Conservation (phyloP, 1,284 basidiomycete species). For the Tilletia setariae region DNA sequence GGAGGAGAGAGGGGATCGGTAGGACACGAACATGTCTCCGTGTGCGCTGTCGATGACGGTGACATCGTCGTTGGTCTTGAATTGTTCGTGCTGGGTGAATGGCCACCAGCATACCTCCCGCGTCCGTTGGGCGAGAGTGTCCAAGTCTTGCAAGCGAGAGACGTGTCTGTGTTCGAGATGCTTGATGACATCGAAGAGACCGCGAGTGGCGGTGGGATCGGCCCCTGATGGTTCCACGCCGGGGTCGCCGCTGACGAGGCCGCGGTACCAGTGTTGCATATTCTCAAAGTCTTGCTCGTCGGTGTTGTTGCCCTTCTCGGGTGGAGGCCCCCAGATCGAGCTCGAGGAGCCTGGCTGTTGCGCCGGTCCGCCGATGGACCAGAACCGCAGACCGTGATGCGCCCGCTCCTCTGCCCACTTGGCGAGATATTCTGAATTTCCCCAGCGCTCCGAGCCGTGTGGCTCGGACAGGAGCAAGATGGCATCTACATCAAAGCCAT, state of each 20-base stretch:
- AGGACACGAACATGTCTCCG: slow-evolving; percentile 25
- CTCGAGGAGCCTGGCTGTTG: neutral
- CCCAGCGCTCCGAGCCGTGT: slow-evolving; percentile 20
- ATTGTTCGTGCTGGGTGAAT: slow-evolving; percentile 78
- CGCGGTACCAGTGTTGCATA: slow-evolving; percentile 70
- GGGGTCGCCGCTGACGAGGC: slow-evolving; percentile 46
- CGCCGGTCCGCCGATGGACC: neutral
- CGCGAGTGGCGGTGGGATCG: neutral
- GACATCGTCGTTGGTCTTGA: slow-evolving; percentile 36
- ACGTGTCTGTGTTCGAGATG: slow-evolving; percentile 68
- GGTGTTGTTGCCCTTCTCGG: slow-evolving; percentile 57
- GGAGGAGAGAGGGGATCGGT: slow-evolving; percentile 29
- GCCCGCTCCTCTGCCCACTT: slow-evolving; percentile 36
- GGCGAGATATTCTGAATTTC: slow-evolving; percentile 75
- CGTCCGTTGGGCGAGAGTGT: slow-evolving; percentile 74
- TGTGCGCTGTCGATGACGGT: slow-evolving; percentile 29
- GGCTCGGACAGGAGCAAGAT: slow-evolving; percentile 78
- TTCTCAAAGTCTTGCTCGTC: slow-evolving; percentile 60
- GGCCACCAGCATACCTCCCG: slow-evolving; percentile 90
- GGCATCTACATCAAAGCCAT: slow-evolving; percentile 83
- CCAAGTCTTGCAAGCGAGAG: slow-evolving; percentile 66
- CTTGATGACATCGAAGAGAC: slow-evolving; percentile 57
- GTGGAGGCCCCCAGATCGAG: slow-evolving; percentile 35
- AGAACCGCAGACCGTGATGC: neutral
- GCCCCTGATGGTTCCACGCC: neutral